Conservation (phyloP, 1,284 basidiomycete species). For the Gymnopus androsaceus region DNA sequence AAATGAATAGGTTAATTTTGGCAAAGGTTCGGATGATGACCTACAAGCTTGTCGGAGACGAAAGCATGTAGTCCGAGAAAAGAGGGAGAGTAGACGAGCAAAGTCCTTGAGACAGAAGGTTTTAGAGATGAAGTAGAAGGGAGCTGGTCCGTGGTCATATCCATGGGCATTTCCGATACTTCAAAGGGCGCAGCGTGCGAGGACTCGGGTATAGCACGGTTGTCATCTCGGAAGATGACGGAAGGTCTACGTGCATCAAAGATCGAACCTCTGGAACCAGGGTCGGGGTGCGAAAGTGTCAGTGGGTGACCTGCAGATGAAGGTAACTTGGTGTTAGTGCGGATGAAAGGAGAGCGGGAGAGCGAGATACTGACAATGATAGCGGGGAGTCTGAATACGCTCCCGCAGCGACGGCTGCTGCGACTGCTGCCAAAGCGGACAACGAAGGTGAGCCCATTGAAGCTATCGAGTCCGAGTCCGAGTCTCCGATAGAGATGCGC, state of each 20-base stretch:
- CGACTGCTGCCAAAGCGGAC: slow-evolving; percentile 4
- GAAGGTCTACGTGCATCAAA: slow-evolving; percentile 7
- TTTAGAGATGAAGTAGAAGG: background rate
- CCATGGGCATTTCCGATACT: slow-evolving; percentile 2
- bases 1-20: slow-evolving; percentile 10
- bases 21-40: background rate
- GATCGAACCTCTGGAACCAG: slow-evolving; percentile 13
- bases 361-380: background rate
- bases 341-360: background rate
- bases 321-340: background rate
- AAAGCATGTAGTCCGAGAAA: slow-evolving; percentile 6
- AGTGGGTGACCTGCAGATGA: slow-evolving; percentile 3
- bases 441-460: slow-evolving; percentile 7
- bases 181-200: background rate
- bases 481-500: slow-evolving; percentile 6
- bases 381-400: slow-evolving; percentile 4
- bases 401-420: slow-evolving; percentile 7
- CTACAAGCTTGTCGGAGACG: background rate
- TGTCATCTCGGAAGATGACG: slow-evolving; percentile 5
- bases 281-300: slow-evolving; percentile 9
- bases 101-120: slow-evolving; percentile 9
- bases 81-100: slow-evolving; percentile 11
- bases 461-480: slow-evolving; percentile 6
- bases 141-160: background rate
- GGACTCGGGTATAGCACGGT: slow-evolving; percentile 6